Conservation (phyloP, 345 rosid species). For the Populus tremula region DNA sequence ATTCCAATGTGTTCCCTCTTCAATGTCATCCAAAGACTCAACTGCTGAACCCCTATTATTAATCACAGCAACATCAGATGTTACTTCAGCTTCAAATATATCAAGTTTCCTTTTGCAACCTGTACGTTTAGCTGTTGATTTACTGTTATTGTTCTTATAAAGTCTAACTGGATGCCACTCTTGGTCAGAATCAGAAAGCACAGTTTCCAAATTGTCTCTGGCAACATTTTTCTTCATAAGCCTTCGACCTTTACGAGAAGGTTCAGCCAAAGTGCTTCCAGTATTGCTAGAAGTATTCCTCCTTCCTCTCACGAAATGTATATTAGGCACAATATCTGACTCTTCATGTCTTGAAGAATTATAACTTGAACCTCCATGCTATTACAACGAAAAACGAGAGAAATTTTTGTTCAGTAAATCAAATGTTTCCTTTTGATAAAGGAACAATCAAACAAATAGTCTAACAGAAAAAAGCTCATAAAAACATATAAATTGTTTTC, state of each 20-base stretch:
- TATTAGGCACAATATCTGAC: slow-evolving; percentile 12
- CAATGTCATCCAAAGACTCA: slow-evolving; percentile 38
- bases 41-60: slow-evolving; percentile 17
- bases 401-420: neutral
- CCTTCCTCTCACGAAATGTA: slow-evolving; percentile 23
- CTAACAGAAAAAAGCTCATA: neutral
- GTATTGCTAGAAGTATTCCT: slow-evolving; percentile 21
- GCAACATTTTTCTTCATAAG: slow-evolving; percentile 40
- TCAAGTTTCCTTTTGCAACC: slow-evolving; percentile 14
- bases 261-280: slow-evolving; percentile 30
- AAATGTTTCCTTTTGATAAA: neutral
- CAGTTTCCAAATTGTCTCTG: slow-evolving; percentile 29
- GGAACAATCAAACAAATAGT: neutral
- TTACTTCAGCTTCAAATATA: slow-evolving; percentile 34
- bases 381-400: neutral
- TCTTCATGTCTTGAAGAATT: slow-evolving; percentile 21
- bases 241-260: slow-evolving; percentile 46
- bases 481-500: neutral
- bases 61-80: slow-evolving; percentile 30
- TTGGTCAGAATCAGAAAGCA: slow-evolving; percentile 42
- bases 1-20: slow-evolving; percentile 34
- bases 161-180: slow-evolving; percentile 28
- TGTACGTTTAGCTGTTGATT: slow-evolving; percentile 8
- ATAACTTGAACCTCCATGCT: slow-evolving; percentile 15
- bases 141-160: slow-evolving; percentile 5